These are phyloP conservation scores for Alternaria atra DNA, from an alignment of 2,329 filamentous ascomycete genomes.

Conservation along the genomic window DNA sequence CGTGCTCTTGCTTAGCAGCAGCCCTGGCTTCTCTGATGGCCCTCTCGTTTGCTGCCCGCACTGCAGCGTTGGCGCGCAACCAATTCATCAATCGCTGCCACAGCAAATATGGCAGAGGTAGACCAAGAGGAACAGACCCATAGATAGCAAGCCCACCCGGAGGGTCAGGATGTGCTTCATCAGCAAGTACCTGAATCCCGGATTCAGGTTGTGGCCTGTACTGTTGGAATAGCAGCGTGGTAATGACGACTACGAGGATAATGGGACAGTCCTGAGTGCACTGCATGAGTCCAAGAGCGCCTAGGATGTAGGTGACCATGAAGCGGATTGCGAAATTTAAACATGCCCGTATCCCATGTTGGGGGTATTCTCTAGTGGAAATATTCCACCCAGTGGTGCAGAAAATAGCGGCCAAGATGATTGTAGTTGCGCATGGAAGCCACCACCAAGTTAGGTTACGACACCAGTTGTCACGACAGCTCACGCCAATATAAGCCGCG, in stretches of 20 bases:
- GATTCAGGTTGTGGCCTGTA: neutral
- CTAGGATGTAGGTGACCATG: neutral
- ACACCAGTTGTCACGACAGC: neutral
- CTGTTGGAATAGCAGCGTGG: neutral
- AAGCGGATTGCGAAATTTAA: neutral
- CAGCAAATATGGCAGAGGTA: neutral
- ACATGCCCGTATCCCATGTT: neutral
- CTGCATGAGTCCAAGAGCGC: neutral
- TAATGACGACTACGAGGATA: neutral
- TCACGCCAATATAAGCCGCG: neutral
- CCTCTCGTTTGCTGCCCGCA: neutral
- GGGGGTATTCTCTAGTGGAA: neutral
- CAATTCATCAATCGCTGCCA: neutral
- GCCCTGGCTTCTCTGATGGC: neutral
- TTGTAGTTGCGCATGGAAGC: neutral
- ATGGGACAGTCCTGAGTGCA: slow-evolving; percentile 6
- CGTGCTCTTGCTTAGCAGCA: neutral
- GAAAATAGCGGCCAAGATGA: neutral
- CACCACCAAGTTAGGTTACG: neutral
- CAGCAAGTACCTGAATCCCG: neutral
- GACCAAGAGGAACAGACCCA: neutral
- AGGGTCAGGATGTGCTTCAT: neutral
- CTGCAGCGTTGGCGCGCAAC: neutral
- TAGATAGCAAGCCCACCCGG: neutral
- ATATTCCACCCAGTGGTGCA: neutral